These are phyloP conservation scores for Dictyostelium discoideum DNA, from an alignment of 78 protist genomes.

Conservation along the genomic window DNA sequence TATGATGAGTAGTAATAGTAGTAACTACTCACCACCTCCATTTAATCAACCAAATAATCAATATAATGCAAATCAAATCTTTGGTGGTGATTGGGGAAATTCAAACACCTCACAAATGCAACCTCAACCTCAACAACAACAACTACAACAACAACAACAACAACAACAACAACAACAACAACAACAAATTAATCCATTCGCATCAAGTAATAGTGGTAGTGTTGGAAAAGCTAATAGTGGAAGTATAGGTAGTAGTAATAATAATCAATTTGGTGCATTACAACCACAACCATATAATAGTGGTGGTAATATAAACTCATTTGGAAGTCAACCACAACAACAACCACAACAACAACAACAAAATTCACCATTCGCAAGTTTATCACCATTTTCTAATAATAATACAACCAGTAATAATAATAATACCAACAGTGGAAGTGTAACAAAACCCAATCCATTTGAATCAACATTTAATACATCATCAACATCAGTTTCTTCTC, in stretches of 20 bases:
- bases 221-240: neutral
- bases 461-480: constrained; percentile 29
- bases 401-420: neutral
- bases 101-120: neutral
- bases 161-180: constrained; percentile 1
- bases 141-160: neutral
- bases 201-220: neutral
- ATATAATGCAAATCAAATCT: constrained; percentile 5
- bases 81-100: neutral
- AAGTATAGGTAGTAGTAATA: neutral
- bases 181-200: neutral
- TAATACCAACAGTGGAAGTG: constrained; percentile 30
- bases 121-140: neutral
- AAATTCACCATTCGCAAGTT: constrained; percentile 45
- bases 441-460: constrained; percentile 44
- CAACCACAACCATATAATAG: neutral
- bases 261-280: neutral
- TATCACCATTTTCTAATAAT: constrained; percentile 41
- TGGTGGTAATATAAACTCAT: neutral
- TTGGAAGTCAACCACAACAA: constrained; percentile 18
- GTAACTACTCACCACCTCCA: constrained; percentile 10
- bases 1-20: neutral
- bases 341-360: constrained; percentile 29
- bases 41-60: constrained; percentile 5
- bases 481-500: neutral